These are phyloP conservation scores for Plasmodium sp. DNA, from an alignment of 169 alveolate genomes.

Conservation along the genomic window DNA sequence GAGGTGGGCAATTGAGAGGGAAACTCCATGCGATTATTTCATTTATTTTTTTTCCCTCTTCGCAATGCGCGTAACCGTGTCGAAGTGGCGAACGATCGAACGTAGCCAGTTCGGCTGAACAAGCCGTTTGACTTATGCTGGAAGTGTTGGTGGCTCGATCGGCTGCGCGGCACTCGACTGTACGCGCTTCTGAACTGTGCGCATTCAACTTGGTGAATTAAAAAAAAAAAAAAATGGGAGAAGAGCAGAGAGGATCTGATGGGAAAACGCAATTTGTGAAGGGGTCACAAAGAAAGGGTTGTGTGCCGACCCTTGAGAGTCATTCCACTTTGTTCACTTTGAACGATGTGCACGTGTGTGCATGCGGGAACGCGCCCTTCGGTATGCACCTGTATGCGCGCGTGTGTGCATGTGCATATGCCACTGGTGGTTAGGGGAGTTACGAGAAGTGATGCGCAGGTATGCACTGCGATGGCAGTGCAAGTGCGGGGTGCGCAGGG, in stretches of 20 bases:
- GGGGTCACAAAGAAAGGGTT: not conserved
- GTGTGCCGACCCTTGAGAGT: not conserved
- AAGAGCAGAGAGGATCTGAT: not conserved
- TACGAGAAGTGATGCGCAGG: not conserved
- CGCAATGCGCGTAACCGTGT: not conserved
- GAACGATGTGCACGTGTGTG: not conserved
- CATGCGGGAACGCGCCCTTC: not conserved
- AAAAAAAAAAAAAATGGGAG: not conserved
- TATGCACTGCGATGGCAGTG: not conserved
- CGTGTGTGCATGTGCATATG: not conserved
- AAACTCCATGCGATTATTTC: not conserved
- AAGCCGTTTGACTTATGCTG: not conserved
- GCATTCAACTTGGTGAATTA: not conserved
- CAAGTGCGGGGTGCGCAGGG: not conserved
- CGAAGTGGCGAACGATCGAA: not conserved
- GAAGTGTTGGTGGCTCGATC: not conserved
- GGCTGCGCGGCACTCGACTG: not conserved
- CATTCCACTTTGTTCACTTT: not conserved
- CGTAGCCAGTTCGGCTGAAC: not conserved
- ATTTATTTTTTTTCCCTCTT: not conserved
- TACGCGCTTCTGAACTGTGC: not conserved
- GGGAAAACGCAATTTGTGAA: not conserved
- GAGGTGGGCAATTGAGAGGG: not conserved
- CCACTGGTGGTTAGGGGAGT: not conserved
- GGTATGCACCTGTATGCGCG: not conserved